Percentiles rank a stretch among this genome's conserved stretches.
Conservation (phyloP, 768 basidiomycete genomes). For the Mycena rosella region DNA sequence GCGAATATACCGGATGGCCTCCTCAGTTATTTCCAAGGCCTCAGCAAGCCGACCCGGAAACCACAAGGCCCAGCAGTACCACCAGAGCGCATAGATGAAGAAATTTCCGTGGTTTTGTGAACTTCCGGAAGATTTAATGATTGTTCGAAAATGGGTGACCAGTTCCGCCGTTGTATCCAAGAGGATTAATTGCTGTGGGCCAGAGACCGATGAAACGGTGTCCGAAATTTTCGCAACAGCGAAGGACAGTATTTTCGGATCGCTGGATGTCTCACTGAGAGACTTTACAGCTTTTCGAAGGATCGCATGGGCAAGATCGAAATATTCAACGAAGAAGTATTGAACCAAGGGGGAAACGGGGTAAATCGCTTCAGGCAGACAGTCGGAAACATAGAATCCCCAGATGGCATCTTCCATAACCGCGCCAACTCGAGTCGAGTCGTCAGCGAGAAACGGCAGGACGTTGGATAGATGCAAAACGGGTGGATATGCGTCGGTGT, state of each 20-base stretch:
- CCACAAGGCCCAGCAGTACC: conserved; percentile 11
- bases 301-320: not conserved
- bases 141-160: not conserved
- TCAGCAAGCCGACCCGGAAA: not conserved
- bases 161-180: not conserved
- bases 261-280: not conserved
- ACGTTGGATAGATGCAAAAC: no score
- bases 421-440: not conserved
- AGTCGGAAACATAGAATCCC: not conserved
- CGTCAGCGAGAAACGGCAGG: not conserved
- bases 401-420: conserved; percentile 13
- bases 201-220: not conserved
- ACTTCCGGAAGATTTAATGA: not conserved
- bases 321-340: conserved; percentile 1
- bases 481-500: not conserved
- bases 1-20: not conserved
- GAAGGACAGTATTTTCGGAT: not conserved
- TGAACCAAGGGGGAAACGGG: not conserved
- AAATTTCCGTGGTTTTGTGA: not conserved
- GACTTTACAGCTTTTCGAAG: not conserved
- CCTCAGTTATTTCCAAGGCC: not conserved
- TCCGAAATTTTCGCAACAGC: conserved; percentile 9
- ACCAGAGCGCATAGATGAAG: conserved; percentile 3
- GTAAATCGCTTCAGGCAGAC: not conserved
- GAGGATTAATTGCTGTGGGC: not conserved